Evolutionary conservation across 2,329 filamentous ascomycete genomes (phyloP).

Genomic region (Epichloe aotearoae): DNA sequence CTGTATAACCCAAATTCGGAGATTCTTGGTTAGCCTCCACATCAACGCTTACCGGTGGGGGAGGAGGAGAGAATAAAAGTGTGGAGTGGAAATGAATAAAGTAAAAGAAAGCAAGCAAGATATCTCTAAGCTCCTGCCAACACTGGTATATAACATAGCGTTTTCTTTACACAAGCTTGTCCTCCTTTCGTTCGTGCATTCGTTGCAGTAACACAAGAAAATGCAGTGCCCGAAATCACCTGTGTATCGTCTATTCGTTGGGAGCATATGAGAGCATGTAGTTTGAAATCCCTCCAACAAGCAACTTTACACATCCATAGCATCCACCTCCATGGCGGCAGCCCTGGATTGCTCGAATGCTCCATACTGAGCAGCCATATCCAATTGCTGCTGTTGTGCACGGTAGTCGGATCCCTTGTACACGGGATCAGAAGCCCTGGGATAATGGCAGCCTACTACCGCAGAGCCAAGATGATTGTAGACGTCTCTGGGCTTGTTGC

Average conservation of each 20-base stretch:
- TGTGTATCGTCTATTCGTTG: neutral
- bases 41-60: neutral
- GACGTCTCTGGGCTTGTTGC: slow-evolving; percentile 24
- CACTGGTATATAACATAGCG: neutral
- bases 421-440: slow-evolving; percentile 53
- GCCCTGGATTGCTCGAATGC: slow-evolving; percentile 36
- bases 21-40: slow-evolving; percentile 2
- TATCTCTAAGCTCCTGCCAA: neutral
- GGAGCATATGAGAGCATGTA: neutral
- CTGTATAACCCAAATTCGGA: slow-evolving; percentile 1
- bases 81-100: neutral
- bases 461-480: slow-evolving; percentile 32
- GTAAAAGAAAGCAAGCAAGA: neutral
- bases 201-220: neutral
- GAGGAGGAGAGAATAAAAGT: neutral
- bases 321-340: slow-evolving; percentile 31
- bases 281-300: neutral
- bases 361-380: slow-evolving; percentile 59
- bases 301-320: slow-evolving; percentile 29
- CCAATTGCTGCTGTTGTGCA: slow-evolving; percentile 35
- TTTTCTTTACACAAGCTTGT: neutral
- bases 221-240: neutral
- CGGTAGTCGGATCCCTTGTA: slow-evolving; percentile 38
- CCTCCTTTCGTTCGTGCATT: neutral
- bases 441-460: slow-evolving; percentile 30